These are phyloP conservation scores for Metschnikowia peoriensis DNA, from an alignment of 805 yeast species.

Conservation along the genomic window DNA sequence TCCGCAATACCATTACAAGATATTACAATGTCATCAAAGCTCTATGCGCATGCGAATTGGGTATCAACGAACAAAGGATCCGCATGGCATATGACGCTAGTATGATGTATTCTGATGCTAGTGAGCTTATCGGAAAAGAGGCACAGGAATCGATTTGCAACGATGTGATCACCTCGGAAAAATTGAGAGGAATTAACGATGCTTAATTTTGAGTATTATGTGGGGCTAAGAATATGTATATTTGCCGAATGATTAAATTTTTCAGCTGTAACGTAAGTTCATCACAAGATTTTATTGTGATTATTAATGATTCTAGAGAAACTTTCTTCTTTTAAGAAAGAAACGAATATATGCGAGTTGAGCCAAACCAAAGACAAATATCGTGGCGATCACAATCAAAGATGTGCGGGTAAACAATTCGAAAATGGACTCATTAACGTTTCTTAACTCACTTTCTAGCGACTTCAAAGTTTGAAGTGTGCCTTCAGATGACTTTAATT, in stretches of 20 bases:
- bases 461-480: conserved; percentile 28
- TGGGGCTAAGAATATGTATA: not conserved
- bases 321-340: conserved; percentile 28
- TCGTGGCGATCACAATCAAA: conserved; percentile 25
- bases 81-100: conserved; percentile 87
- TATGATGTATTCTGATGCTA: conserved; percentile 58
- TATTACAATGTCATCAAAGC: conserved; percentile 84
- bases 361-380: conserved; percentile 27
- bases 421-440: conserved; percentile 39
- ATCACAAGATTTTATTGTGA: not conserved
- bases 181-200: conserved; percentile 58
- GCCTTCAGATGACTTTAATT: conserved; percentile 27
- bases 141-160: conserved; percentile 71
- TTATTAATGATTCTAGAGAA: conserved; percentile 11
- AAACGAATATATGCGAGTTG: conserved; percentile 32
- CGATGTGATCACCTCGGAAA: conserved; percentile 68
- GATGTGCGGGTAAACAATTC: conserved; percentile 32
- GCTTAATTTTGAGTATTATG: not conserved
- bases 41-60: conserved; percentile 78
- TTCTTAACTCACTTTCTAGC: conserved; percentile 35
- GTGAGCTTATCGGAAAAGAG: conserved; percentile 60
- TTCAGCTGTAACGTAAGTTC: not conserved
- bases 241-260: not conserved
- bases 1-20: conserved; percentile 74
- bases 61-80: conserved; percentile 79